Conservation (phyloP, 805 yeast species). For the Ogataea glucozyma region DNA sequence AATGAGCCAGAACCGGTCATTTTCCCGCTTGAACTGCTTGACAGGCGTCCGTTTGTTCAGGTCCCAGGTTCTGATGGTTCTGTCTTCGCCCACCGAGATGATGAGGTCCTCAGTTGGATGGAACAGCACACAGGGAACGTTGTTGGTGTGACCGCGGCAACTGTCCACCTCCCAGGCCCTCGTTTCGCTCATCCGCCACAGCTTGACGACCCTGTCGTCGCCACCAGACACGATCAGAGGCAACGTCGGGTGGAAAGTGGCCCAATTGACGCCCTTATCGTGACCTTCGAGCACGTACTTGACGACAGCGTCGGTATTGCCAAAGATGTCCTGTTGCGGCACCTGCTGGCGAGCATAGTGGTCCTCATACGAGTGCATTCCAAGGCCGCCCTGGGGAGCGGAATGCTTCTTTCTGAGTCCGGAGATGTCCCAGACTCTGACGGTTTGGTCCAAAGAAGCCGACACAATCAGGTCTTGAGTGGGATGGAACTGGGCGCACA, state of each 20-base stretch:
- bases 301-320: constrained; percentile 90
- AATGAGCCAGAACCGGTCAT: constrained; percentile 92
- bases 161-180: constrained; percentile 99
- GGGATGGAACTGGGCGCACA: constrained; percentile 98
- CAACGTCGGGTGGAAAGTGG: constrained; percentile 93
- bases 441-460: constrained; percentile 97
- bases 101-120: constrained; percentile 93
- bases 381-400: constrained; percentile 52
- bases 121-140: constrained; percentile 84
- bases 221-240: constrained; percentile 95
- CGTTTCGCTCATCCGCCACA: constrained; percentile 97
- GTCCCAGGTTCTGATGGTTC: constrained; percentile 96
- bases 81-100: constrained; percentile 92
- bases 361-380: constrained; percentile 47
- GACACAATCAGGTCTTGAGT: constrained; percentile 91
- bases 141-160: constrained; percentile 96
- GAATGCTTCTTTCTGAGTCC: constrained; percentile 94
- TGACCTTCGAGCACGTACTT: constrained; percentile 97
- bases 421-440: constrained; percentile 97
- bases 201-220: constrained; percentile 91
- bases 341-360: constrained; percentile 57
- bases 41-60: constrained; percentile 90
- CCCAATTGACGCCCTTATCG: constrained; percentile 98
- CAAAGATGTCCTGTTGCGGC: constrained; percentile 91
- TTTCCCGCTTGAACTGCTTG: constrained; percentile 89